Percentiles rank a stretch among this genome's conserved stretches.
Evolutionary conservation across 2,329 filamentous ascomycete species (phyloP).

Genomic region (Ceratocystis papillata): DNA sequence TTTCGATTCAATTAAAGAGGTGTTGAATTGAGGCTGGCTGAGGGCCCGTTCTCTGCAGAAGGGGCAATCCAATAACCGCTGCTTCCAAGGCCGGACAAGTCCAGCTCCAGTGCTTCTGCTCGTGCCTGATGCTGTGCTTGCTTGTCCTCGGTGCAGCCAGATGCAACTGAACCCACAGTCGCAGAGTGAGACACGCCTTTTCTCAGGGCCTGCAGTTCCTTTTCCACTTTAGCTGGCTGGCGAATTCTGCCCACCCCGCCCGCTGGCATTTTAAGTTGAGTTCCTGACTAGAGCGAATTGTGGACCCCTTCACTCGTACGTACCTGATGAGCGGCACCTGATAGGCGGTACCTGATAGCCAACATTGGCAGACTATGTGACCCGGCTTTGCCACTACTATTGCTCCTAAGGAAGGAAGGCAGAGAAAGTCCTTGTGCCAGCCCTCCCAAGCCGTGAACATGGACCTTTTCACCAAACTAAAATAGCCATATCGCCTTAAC

Average conservation of each 20-base stretch:
- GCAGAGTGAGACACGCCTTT: conserved; percentile 6
- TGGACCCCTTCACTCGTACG: background rate
- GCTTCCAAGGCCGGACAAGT: conserved; percentile 1
- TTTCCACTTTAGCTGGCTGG: background rate
- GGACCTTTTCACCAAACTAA: conserved; percentile 4
- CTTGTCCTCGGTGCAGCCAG: background rate
- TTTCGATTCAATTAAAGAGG: background rate
- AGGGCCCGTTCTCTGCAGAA: background rate
- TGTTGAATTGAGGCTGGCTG: conserved; percentile 4
- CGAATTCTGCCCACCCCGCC: background rate
- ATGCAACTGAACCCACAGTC: background rate
- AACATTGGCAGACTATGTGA: background rate
- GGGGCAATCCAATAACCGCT: no score
- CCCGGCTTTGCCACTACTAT: background rate
- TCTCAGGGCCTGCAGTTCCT: background rate
- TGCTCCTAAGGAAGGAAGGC: background rate
- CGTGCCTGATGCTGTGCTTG: background rate
- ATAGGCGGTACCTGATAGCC: background rate
- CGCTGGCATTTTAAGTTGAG: background rate
- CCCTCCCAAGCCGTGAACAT: background rate
- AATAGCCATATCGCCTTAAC: background rate
- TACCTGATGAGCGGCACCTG: no score
- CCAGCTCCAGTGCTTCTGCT: background rate
- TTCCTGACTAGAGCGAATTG: conserved; percentile 1
- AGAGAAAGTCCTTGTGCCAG: background rate